phyloP scores from a whole-genome alignment of 2,329 filamentous ascomycete species.

The Microsporum ferrugineum region DNA sequence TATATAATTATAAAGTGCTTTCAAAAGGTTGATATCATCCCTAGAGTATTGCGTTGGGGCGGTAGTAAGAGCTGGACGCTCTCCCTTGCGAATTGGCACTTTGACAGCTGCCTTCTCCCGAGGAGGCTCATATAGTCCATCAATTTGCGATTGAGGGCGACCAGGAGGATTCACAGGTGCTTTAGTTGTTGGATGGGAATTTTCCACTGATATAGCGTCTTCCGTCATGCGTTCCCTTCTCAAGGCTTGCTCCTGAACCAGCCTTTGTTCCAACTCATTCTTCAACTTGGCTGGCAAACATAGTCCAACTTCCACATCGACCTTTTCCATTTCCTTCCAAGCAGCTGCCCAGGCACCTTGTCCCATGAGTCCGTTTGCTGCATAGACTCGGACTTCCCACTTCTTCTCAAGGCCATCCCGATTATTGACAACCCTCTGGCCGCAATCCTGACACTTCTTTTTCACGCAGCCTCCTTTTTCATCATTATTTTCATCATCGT shows the following conservation, averaged over 20 bases:
- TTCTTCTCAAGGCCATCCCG: slow-evolving; percentile 37
- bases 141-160: slow-evolving; percentile 11
- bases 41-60: neutral
- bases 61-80: neutral
- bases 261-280: slow-evolving; percentile 37
- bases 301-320: slow-evolving; percentile 83
- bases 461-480: slow-evolving; percentile 20
- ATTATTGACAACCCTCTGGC: slow-evolving; percentile 37
- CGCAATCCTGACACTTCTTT: slow-evolving; percentile 41
- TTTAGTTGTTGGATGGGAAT: neutral
- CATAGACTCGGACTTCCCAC: slow-evolving; percentile 71
- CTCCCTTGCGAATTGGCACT: neutral
- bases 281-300: slow-evolving; percentile 46
- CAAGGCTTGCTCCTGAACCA: slow-evolving; percentile 31
- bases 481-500: slow-evolving; percentile 27
- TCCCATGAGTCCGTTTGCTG: slow-evolving; percentile 87
- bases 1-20: slow-evolving; percentile 2
- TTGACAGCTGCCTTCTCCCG: neutral
- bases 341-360: slow-evolving; percentile 85
- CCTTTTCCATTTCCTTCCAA: slow-evolving; percentile 97
- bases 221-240: slow-evolving; percentile 10
- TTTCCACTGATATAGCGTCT: neutral
- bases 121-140: slow-evolving; percentile 12
- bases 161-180: neutral
- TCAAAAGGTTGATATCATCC: slow-evolving; percentile 1